Base-by-base conservation (phyloP, 1,284 basidiomycete species). In the Coriolopsis trogii region DNA sequence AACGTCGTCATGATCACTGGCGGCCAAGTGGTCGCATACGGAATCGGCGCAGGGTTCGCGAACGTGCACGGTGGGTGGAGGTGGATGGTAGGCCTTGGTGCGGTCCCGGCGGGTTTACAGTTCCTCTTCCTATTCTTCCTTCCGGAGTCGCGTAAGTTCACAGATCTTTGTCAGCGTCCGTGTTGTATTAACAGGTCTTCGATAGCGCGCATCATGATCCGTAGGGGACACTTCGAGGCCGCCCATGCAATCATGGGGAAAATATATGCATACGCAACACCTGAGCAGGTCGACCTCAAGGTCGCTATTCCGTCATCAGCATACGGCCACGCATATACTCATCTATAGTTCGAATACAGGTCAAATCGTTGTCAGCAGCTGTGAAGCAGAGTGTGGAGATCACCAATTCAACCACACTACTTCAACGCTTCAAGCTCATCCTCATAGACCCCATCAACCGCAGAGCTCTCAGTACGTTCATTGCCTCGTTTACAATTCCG, bases 41-140 rank as follows among this genome's bases (percentile, higher is more conserved):
- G 80, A 25, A 87, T 91, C 44, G 88, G 87, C 30, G 86, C 88
- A 9, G 85, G 79, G 0, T 92, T 93, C 60, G 81, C 79, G 47
- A 76, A 82, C 49, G 71, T 82, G 21, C 63, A 70, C 25, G 73
- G 79, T 10, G 91, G 91, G 0, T 93, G 91, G 91, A 73, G 91
- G 46, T 93, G 83, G 83, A 91, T 93, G 88, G 87, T 92, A 21
- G 89, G 88, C 1, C 71, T 91, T 1, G 87, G 87, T 15, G 79
- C 80, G 1, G 72, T 88, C 0, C 89, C 89, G 1, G 85, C 88
- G 0, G 79, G 73, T 1, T 53, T 91, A 1, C 90, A 93, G 63
- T 74, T 86, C 33, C 46, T 76, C 6, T 70, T 84, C 46, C 67
- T 93, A 43, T 71, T 79, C 46, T 83, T 87, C 65, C 73, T 93